Percentiles rank a stretch among this genome's conserved stretches.
Conservation (phyloP, 2,329 filamentous ascomycete genomes). For the Hypoxylon sp. region DNA sequence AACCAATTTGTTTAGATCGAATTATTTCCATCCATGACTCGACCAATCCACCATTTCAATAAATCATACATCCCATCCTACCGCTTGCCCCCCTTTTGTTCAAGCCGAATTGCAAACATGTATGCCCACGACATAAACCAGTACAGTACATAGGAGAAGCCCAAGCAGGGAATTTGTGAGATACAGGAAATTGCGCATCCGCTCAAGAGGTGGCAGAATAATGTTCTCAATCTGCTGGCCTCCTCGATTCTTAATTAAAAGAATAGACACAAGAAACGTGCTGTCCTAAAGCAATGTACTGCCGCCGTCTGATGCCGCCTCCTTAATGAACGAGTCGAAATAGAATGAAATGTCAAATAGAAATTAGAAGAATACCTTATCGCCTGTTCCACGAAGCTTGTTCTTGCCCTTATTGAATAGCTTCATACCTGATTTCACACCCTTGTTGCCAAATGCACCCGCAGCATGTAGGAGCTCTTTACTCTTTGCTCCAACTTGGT, state of each 20-base stretch:
- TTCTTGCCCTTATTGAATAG: conserved; percentile 91
- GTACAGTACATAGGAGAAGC: conserved; percentile 32
- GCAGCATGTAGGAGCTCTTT: conserved; percentile 91
- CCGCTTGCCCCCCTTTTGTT: conserved; percentile 23
- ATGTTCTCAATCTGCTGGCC: neutral
- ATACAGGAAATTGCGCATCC: neutral
- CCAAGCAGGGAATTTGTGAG: conserved; percentile 2
- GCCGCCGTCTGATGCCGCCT: conserved; percentile 19
- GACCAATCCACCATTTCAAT: conserved; percentile 23
- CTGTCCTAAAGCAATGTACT: conserved; percentile 16
- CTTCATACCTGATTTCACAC: conserved; percentile 91
- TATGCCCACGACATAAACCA: conserved; percentile 26
- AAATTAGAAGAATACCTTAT: conserved; percentile 87
- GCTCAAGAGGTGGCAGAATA: conserved; percentile 6
- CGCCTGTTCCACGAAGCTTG: conserved; percentile 79
- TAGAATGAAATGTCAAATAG: conserved; percentile 50
- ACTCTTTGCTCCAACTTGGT: conserved; percentile 82
- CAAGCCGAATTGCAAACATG: conserved; percentile 29
- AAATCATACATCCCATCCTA: conserved; percentile 31
- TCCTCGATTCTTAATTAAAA: conserved; percentile 9
- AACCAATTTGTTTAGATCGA: conserved; percentile 30
- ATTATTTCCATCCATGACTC: conserved; percentile 33
- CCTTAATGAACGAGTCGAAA: conserved; percentile 46
- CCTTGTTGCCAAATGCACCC: conserved; percentile 90
- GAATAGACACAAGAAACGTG: conserved; percentile 8